These are phyloP conservation scores for Saraca asoca DNA, from an alignment of 331 rosid genomes.

Conservation along the genomic window DNA sequence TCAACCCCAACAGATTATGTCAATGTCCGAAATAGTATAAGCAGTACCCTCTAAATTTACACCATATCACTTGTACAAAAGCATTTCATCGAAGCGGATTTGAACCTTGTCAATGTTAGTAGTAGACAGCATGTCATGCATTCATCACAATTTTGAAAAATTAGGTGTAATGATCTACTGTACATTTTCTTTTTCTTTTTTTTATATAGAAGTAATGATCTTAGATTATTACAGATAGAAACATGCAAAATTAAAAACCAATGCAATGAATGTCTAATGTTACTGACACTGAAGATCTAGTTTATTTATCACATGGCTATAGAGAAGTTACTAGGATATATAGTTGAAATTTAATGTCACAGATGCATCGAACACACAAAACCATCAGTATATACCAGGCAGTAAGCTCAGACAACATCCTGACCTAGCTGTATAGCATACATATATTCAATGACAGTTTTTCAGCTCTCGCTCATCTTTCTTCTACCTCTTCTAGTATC, in stretches of 20 bases:
- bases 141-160: too few species aligned
- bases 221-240: slow-evolving; percentile 14
- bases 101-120: neutral
- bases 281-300: slow-evolving; percentile 11
- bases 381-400: neutral
- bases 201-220: neutral
- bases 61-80: neutral
- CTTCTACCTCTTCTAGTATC: neutral
- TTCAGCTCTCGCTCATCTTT: neutral
- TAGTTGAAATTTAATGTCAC: slow-evolving; percentile 1
- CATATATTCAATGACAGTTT: slow-evolving; percentile 3
- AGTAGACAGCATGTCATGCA: neutral
- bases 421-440: neutral
- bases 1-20: slow-evolving; percentile 23
- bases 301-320: slow-evolving; percentile 6
- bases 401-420: neutral
- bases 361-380: neutral
- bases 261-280: neutral
- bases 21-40: slow-evolving; percentile 19
- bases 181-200: too few species aligned
- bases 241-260: slow-evolving; percentile 8
- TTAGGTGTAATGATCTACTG: too few species aligned
- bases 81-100: neutral
- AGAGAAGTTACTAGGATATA: neutral
- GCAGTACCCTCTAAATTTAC: slow-evolving; percentile 12